Evolutionary conservation across 768 basidiomycete species (phyloP), one percentile per base, ranked within the genome.

Genomic region (Trametes punicea): DNA sequence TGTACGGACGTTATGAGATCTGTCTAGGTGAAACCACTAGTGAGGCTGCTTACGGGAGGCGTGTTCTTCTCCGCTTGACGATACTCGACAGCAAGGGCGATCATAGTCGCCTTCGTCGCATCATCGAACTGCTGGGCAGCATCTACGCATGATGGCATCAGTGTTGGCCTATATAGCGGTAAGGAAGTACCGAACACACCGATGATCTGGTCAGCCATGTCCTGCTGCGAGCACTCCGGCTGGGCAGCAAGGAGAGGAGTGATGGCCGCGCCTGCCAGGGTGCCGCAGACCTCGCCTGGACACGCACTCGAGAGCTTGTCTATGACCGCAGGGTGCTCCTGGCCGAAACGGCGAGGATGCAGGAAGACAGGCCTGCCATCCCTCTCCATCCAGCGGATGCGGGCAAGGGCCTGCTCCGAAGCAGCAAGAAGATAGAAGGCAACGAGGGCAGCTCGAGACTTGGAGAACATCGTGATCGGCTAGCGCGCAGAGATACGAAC

Each of bases 61-160:
- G 81, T 82, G 65, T 84, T 83, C 73, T 81, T 84, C 71, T 83
- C 82, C 0, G 67, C 74, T 59, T 81, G 77, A 42, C 81, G 78
- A 64, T 81, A 81, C 63, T 80, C 76, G 9, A 73, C 60, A 15
- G 81, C 82, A 42, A 82, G 69, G 9, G 73, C 71, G 53, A 83
- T 73, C 80, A 83, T 81, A 46, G 73, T 77, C 4, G 72, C 70
- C 55, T 77, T 75, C 2, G 80, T 82, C 7, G 75, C 69, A 29
- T 68, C 74, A 60, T 82, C 77, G 51, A 82, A 81, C 57, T 82
- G 77, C 61, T 69, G 73, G 63, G 76, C 76, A 2, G 77, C 78
- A 66, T 82, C 81, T 82, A 34, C 38, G 18, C 6, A 4, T 2
- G 6, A 11, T 23, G 20, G 31, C 46, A 45, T 59, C 16, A 57